phyloP scores from a whole-genome alignment of 805 yeast genomes.

The Candida tammaniensis region DNA sequence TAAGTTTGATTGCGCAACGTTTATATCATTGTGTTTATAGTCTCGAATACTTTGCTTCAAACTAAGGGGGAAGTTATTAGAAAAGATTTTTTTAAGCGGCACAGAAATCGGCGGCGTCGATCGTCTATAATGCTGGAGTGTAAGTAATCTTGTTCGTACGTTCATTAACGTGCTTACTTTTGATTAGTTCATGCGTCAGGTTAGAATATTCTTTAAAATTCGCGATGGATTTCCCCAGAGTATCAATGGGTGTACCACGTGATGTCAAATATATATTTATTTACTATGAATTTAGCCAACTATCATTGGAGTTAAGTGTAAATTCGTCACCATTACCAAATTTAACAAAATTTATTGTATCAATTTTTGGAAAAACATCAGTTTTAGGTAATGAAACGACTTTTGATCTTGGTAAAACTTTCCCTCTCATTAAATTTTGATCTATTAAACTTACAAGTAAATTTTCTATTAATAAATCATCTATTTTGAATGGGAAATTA shows the following conservation, averaged over 20 bases:
- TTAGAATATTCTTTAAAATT: no score
- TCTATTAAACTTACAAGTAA: slow-evolving; percentile 50
- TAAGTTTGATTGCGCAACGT: slow-evolving; percentile 46
- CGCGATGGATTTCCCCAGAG: no score
- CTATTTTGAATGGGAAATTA: slow-evolving; percentile 7
- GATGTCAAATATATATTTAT: no score
- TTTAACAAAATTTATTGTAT: slow-evolving; percentile 20
- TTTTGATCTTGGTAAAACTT: slow-evolving; percentile 40
- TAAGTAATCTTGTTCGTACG: no score
- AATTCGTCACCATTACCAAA: slow-evolving; percentile 23
- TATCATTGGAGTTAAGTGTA: slow-evolving; percentile 12
- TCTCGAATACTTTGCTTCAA: slow-evolving; percentile 53
- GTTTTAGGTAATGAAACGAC: slow-evolving; percentile 41
- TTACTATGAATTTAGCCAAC: no score
- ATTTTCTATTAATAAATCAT: slow-evolving; percentile 48
- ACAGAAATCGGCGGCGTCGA: slow-evolving; percentile 69
- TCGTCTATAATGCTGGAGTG: slow-evolving; percentile 44
- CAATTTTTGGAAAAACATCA: slow-evolving; percentile 40
- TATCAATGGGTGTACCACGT: no score
- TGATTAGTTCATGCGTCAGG: no score
- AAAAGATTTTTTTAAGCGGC: slow-evolving; percentile 53
- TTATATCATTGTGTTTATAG: slow-evolving; percentile 39
- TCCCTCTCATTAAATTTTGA: slow-evolving; percentile 53
- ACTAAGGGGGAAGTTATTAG: slow-evolving; percentile 57
- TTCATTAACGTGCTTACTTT: no score